Base-by-base conservation (phyloP, 257 asterid species). In the Solanum clarkiae region DNA sequence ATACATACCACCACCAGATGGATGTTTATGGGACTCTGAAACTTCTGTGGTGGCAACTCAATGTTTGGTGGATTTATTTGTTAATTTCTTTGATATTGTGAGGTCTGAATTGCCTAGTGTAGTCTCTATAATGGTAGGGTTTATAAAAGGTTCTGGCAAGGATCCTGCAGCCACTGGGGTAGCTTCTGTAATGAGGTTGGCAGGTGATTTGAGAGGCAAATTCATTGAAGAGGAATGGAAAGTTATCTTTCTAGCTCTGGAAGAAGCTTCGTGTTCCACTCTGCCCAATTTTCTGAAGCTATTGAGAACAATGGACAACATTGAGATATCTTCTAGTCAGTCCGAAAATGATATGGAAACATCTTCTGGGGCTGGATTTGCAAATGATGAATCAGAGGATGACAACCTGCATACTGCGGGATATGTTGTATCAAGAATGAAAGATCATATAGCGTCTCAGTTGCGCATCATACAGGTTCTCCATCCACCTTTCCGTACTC, bases 101-200 rank as follows among this genome's bases (percentile, higher is more conserved):
- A 94, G 96, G 93, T 86, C 93, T 83, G 94, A 94, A 85, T 87
- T 95, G 86, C 92, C 87, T 86, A 91, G 91, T 86, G 93, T 94
- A 45, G 91, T 95, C 86, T 91, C 94, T 59, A 91, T 93, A 89
- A 87, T 95, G 87, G 90, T 88, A 56, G 94, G 93, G 51, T 93
- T 89, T 72, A 86, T 94, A 54, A 89, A 85, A 86, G 90, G 94
- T 91, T 92, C 96, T 84, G 94, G 93, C 84, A 98, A 93, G 84
- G 97, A 93, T 89, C 93, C 95, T 68, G 93, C 98, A 66, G 91
- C 90, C 32, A 92, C 98, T 10, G 98, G 96, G 53, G 97, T 94
- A 57, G 90, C 94, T 85, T 94, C 97, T 56, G 87, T 95, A 91
- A 92, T 91, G 90, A 94, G 92, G 65, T 91, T 95, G 94, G 93